phyloP scores from a whole-genome alignment of 257 asterid genomes.

The Coffea eugenioides region DNA sequence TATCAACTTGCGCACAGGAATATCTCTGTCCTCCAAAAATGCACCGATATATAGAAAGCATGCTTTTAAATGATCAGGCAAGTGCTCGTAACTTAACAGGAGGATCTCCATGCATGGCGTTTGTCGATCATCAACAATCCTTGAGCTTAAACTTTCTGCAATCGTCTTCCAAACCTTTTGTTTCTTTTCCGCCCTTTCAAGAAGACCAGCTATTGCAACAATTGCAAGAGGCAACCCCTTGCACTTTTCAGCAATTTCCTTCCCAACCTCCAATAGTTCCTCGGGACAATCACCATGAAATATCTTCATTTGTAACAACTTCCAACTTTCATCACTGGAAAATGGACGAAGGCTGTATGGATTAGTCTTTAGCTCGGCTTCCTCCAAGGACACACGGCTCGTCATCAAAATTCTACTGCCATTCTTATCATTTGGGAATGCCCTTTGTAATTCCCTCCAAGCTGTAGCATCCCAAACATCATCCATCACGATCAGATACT shows the following conservation, averaged over 20 bases:
- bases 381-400: constrained; percentile 19
- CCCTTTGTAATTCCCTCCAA: background rate
- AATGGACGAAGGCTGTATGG: constrained; percentile 16
- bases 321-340: constrained; percentile 17
- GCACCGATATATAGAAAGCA: background rate
- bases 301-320: constrained; percentile 12
- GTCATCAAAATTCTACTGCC: constrained; percentile 28
- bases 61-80: background rate
- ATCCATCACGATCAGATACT: constrained; percentile 21
- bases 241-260: background rate
- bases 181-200: background rate
- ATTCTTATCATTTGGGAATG: background rate
- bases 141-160: background rate
- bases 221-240: constrained; percentile 3
- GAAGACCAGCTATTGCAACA: constrained; percentile 6
- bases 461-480: constrained; percentile 7
- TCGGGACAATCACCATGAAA: background rate
- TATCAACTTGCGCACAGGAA: background rate
- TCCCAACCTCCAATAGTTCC: constrained; percentile 2
- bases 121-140: background rate
- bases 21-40: background rate
- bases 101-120: background rate
- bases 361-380: constrained; percentile 3
- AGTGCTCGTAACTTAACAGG: background rate
- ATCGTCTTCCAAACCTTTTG: background rate